These are phyloP conservation scores for Chlamydomonas sphaeroides DNA, from an alignment of 139 green algal genomes.

Conservation along the genomic window DNA sequence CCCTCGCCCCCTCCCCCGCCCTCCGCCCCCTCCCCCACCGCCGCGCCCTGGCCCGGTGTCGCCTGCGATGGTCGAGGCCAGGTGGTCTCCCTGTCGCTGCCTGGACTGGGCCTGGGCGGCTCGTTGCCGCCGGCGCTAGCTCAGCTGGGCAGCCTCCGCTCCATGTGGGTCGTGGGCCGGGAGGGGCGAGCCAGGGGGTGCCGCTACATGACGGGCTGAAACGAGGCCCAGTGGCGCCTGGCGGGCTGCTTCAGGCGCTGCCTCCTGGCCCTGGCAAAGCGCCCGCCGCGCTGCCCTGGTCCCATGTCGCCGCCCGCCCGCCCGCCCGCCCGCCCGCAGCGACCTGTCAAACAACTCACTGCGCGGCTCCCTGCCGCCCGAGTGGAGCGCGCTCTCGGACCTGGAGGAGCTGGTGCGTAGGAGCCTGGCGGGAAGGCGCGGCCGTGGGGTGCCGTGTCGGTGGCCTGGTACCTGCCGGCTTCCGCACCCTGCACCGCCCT, in stretches of 20 bases:
- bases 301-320: too few species aligned
- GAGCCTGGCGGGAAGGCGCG: too few species aligned
- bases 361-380: background rate
- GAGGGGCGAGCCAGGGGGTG: background rate
- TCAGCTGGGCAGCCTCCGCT: background rate
- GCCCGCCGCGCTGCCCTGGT: too few species aligned
- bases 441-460: too few species aligned
- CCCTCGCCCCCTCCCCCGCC: too few species aligned
- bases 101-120: background rate
- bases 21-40: too few species aligned
- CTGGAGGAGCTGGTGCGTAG: constrained; percentile 14
- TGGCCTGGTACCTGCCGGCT: too few species aligned
- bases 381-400: constrained; percentile 8
- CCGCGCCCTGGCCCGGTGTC: constrained; percentile 3
- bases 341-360: constrained; percentile 28
- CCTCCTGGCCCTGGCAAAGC: too few species aligned
- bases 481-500: too few species aligned
- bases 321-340: background rate
- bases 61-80: background rate
- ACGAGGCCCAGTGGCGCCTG: too few species aligned
- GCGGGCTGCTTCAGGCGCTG: too few species aligned
- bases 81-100: constrained; percentile 2
- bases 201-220: too few species aligned
- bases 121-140: background rate
- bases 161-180: constrained; percentile 12